A percentile compares a stretch with the other conserved stretches of the same genome.
phyloP scores from a whole-genome alignment of 2,329 filamentous ascomycete genomes.

The Aspergillus eucalypticola region DNA sequence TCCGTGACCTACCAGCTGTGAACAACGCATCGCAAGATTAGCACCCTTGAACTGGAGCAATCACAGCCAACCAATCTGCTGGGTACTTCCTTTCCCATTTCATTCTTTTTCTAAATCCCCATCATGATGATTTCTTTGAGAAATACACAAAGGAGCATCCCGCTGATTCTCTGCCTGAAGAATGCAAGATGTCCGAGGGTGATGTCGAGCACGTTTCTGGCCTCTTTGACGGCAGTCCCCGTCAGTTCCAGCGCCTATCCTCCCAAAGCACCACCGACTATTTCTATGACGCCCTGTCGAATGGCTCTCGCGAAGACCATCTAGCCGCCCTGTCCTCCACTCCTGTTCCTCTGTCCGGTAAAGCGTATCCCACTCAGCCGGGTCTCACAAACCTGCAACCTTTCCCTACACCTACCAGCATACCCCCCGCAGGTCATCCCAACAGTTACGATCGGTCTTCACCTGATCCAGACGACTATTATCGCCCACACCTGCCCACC shows the following conservation, averaged over 20 bases:
- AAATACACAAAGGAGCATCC: conserved; percentile 2
- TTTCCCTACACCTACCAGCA: conserved; percentile 20
- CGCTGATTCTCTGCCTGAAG: conserved; percentile 32
- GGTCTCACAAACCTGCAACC: conserved; percentile 23
- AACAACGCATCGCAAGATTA: conserved; percentile 41
- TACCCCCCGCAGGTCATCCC: conserved; percentile 23
- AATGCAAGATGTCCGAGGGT: conserved; percentile 47
- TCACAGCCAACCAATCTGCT: conserved; percentile 30
- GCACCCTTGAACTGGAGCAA: conserved; percentile 31
- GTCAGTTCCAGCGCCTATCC: conserved; percentile 34
- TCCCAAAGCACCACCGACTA: conserved; percentile 26
- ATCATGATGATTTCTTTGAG: background rate
- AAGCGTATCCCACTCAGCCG: conserved; percentile 23
- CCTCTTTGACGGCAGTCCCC: conserved; percentile 32
- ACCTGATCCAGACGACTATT: conserved; percentile 54
- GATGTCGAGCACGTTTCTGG: conserved; percentile 44
- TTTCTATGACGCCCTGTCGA: conserved; percentile 26
- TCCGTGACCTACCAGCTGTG: conserved; percentile 37
- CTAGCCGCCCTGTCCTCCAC: conserved; percentile 27
- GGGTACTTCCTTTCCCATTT: conserved; percentile 8
- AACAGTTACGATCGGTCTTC: conserved; percentile 31
- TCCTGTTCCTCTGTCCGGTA: conserved; percentile 20
- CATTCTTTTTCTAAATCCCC: background rate
- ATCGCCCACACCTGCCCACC: conserved; percentile 47
- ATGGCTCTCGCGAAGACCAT: conserved; percentile 29